Base-by-base conservation (phyloP, 2,329 filamentous ascomycete species). In the Xylariales sp. region DNA sequence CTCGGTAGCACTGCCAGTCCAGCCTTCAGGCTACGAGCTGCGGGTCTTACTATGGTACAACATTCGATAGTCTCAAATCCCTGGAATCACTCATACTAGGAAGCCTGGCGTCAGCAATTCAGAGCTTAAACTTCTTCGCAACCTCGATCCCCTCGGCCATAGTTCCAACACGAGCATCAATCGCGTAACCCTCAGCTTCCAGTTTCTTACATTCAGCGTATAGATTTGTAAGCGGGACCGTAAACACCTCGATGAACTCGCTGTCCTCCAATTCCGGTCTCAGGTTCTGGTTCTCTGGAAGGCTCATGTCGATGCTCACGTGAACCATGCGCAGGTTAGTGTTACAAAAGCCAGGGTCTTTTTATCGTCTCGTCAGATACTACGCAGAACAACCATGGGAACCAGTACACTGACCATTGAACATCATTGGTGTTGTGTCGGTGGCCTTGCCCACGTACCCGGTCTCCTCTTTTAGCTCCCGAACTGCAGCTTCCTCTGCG, bases 231-330 rank as follows among this genome's bases (percentile, higher is more conserved):
- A 91, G 57, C 5, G 80, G 82, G 6, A 88, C 71, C 7, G 76
- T 78, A 54, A 91, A 90, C 24, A 82, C 82, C 59, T 90, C 85
- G 55, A 91, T 90, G 57, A 89, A 90, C 63, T 91, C 86, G 48
- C 80, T 83, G 19, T 89, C 86, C 57, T 91, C 86, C 5, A 90
- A 70, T 56, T 84, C 67, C 0, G 86, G 81, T 59, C 80, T 71
- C 1, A 78, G 79, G 40, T 85, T 70, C 57, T 82, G 75, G 57
- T 91, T 91, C 52, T 80, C 80, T 0, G 82, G 74, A 1, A 80
- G 66, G 4, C 66, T 71, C 71, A 86, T 78, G 60, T 91, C 84
- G 48, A 91, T 77, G 1, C 70, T 74, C 31, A 90, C 78, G 55
- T 90, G 85, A 11, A 90, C 79, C 74, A 84, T 82, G 41, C 74